Conservation (phyloP, 805 yeast genomes). For the Isabelozyma heimii region DNA sequence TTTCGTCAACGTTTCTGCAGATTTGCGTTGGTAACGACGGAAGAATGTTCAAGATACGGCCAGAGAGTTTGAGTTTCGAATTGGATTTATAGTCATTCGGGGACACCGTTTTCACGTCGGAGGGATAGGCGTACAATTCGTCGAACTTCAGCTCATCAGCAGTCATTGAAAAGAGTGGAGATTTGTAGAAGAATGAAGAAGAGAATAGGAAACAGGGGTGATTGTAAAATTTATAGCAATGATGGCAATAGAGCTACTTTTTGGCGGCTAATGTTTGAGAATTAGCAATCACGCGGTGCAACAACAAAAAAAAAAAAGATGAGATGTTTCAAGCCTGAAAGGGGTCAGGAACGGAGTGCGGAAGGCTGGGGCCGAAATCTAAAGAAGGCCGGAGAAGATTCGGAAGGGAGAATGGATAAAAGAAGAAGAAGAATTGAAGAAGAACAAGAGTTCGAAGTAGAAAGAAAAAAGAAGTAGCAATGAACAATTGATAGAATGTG, state of each 20-base stretch:
- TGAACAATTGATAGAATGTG: no score
- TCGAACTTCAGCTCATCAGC: conserved; percentile 4
- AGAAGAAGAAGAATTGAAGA: background rate
- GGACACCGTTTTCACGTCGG: conserved; percentile 15
- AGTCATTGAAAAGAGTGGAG: background rate
- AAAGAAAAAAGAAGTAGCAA: no score
- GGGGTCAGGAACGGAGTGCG: background rate
- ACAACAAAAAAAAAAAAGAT: background rate
- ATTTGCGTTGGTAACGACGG: conserved; percentile 67
- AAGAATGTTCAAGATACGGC: conserved; percentile 66
- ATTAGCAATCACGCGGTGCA: background rate
- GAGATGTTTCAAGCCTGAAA: background rate
- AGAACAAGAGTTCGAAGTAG: no score
- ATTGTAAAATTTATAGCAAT: no score
- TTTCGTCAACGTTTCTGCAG: conserved; percentile 32
- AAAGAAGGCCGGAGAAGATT: background rate
- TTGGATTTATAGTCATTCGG: conserved; percentile 27
- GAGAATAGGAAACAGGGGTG: background rate
- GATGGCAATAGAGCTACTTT: background rate
- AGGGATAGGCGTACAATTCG: conserved; percentile 18
- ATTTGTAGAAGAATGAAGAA: no score
- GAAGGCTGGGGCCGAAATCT: background rate
- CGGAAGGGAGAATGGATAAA: background rate
- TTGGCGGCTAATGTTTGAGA: background rate
- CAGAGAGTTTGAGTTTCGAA: conserved; percentile 45